phyloP scores from a whole-genome alignment of 1,284 basidiomycete genomes.

The Entoloma clypeatum region DNA sequence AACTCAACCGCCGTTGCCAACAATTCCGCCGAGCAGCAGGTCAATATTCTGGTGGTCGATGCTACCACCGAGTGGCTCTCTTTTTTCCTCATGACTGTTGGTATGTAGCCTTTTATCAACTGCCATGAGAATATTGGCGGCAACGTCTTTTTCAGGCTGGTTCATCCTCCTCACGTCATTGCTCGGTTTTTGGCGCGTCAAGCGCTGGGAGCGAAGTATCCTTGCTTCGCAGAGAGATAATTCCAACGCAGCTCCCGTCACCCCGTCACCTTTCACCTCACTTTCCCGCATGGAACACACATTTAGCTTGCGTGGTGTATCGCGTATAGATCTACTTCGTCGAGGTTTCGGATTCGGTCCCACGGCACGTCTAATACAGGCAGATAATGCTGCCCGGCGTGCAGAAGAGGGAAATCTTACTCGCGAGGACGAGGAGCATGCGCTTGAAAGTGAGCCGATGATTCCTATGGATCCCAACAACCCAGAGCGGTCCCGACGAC shows the following conservation, averaged over 20 bases:
- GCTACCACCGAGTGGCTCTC: slow-evolving; percentile 84
- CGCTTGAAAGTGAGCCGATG: slow-evolving; percentile 33
- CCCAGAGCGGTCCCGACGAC: slow-evolving; percentile 40
- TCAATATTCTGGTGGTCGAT: slow-evolving; percentile 41
- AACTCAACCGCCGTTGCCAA: slow-evolving; percentile 26
- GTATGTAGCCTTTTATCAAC: slow-evolving; percentile 35
- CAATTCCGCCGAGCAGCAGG: slow-evolving; percentile 36
- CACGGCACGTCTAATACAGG: slow-evolving; percentile 21
- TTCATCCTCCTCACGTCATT: slow-evolving; percentile 86
- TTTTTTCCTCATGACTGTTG: slow-evolving; percentile 91
- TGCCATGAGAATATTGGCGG: neutral
- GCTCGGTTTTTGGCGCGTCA: slow-evolving; percentile 90
- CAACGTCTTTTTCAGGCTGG: slow-evolving; percentile 58
- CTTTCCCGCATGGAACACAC: slow-evolving; percentile 41
- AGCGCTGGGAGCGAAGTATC: slow-evolving; percentile 79
- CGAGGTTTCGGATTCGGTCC: slow-evolving; percentile 47
- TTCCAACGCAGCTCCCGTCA: slow-evolving; percentile 23
- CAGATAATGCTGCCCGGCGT: slow-evolving; percentile 23
- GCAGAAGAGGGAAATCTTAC: slow-evolving; percentile 19
- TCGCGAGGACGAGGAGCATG: slow-evolving; percentile 18
- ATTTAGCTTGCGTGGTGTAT: slow-evolving; percentile 43
- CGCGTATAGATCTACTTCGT: slow-evolving; percentile 46
- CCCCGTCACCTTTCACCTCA: slow-evolving; percentile 23
- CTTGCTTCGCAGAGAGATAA: slow-evolving; percentile 48
- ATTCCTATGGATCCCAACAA: slow-evolving; percentile 43